Percentiles rank a stretch among this genome's conserved stretches.
These are phyloP conservation scores for Pseudocercospora fuligena DNA, from an alignment of 2,329 filamentous ascomycete species.

Conservation along the genomic window DNA sequence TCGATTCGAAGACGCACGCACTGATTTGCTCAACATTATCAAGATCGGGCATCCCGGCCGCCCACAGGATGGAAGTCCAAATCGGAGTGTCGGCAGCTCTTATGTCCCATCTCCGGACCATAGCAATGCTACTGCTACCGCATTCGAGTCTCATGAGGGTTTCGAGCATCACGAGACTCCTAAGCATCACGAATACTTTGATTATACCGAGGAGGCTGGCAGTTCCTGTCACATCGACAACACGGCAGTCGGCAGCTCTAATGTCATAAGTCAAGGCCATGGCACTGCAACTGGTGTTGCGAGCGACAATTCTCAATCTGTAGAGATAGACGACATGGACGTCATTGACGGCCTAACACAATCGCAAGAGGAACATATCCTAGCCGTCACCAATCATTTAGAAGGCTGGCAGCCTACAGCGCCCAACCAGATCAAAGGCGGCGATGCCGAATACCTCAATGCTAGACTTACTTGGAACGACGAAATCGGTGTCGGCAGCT, in stretches of 20 bases:
- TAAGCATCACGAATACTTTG: too few relatives aligned
- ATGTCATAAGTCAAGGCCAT: too few relatives aligned
- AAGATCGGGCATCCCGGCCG: neutral
- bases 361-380: neutral
- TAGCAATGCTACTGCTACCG: neutral
- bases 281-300: neutral
- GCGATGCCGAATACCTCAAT: neutral
- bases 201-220: too few relatives aligned
- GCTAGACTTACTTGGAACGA: neutral
- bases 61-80: neutral
- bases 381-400: neutral
- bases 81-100: neutral
- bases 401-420: neutral
- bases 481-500: neutral
- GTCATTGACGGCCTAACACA: neutral
- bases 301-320: neutral
- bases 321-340: neutral
- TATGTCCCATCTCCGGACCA: neutral
- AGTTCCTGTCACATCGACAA: too few relatives aligned
- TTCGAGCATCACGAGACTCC: too few relatives aligned
- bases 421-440: neutral
- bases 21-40: neutral
- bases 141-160: too few relatives aligned
- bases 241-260: too few relatives aligned
- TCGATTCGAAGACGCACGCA: neutral